A percentile compares a stretch with the other conserved stretches of the same genome.
Evolutionary conservation across 2,329 filamentous ascomycete species (phyloP).

Genomic region (Neodidymelliopsis sp.): DNA sequence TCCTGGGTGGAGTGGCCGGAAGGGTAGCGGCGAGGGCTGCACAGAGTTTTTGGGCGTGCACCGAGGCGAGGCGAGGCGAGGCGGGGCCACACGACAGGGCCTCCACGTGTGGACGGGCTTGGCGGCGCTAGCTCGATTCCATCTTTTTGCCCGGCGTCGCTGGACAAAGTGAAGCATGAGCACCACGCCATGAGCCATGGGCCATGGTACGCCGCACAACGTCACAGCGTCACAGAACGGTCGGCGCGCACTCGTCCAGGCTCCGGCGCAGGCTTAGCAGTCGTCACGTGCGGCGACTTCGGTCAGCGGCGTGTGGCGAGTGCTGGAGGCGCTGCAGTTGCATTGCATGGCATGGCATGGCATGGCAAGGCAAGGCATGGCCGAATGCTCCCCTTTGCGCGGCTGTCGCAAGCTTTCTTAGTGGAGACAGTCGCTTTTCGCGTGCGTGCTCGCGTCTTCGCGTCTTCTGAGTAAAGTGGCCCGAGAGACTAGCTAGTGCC

Average conservation of each 20-base stretch:
- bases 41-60: slow-evolving; percentile 9
- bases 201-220: slow-evolving; percentile 13
- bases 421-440: slow-evolving; percentile 20
- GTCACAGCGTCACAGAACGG: slow-evolving; percentile 17
- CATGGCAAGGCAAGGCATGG: too few species aligned
- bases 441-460: too few species aligned
- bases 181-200: slow-evolving; percentile 12
- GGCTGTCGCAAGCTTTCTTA: slow-evolving; percentile 22
- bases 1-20: slow-evolving; percentile 10
- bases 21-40: slow-evolving; percentile 10
- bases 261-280: too few species aligned
- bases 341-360: too few species aligned
- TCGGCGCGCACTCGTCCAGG: slow-evolving; percentile 4
- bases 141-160: slow-evolving; percentile 1
- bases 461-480: slow-evolving; percentile 29
- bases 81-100: slow-evolving; percentile 25
- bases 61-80: slow-evolving; percentile 13
- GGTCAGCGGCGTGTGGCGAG: too few species aligned
- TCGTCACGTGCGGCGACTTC: too few species aligned
- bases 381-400: slow-evolving; percentile 19
- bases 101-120: slow-evolving; percentile 30
- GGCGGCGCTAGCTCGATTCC: slow-evolving; percentile 7
- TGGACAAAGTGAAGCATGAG: slow-evolving; percentile 14
- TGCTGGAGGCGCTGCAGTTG: too few species aligned
- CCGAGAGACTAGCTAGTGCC: slow-evolving; percentile 26